Percentiles rank a stretch among this genome's conserved stretches.
phyloP scores from a whole-genome alignment of 495 filamentous ascomycete genomes.

The Penicillium silybi region DNA sequence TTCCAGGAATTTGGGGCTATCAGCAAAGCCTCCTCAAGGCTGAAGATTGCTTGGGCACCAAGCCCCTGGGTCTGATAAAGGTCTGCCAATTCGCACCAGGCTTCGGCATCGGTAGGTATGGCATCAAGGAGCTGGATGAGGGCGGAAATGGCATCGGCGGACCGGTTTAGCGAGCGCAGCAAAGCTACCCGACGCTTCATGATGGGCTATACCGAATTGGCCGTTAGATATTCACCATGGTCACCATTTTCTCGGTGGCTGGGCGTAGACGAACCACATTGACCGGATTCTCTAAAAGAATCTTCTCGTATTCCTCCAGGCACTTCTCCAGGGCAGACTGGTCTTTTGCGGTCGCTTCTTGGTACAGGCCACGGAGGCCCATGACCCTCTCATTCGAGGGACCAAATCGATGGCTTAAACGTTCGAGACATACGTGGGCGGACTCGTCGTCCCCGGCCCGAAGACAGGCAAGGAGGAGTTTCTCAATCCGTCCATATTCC shows the following conservation, averaged over 20 bases:
- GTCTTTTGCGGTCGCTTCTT: slow-evolving; percentile 75
- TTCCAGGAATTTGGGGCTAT: slow-evolving; percentile 94
- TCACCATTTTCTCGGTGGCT: background rate
- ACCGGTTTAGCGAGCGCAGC: slow-evolving; percentile 63
- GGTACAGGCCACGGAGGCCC: slow-evolving; percentile 75
- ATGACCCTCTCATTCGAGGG: slow-evolving; percentile 75
- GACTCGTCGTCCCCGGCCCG: slow-evolving; percentile 77
- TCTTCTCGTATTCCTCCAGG: slow-evolving; percentile 70
- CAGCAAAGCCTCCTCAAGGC: slow-evolving; percentile 85
- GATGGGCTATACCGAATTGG: slow-evolving; percentile 56
- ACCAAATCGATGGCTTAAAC: slow-evolving; percentile 75
- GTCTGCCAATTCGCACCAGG: slow-evolving; percentile 88
- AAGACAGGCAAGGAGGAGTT: slow-evolving; percentile 79
- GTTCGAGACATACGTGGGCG: slow-evolving; percentile 68
- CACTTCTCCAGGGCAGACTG: slow-evolving; percentile 59
- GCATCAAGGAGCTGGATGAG: slow-evolving; percentile 72
- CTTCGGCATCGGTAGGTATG: slow-evolving; percentile 86
- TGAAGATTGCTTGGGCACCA: slow-evolving; percentile 78
- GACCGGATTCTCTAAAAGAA: slow-evolving; percentile 68
- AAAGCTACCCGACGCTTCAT: slow-evolving; percentile 82
- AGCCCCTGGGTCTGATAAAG: slow-evolving; percentile 75
- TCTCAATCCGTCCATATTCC: slow-evolving; percentile 78
- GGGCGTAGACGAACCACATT: slow-evolving; percentile 61
- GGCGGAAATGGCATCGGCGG: slow-evolving; percentile 67
- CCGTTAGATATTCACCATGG: background rate